Evolutionary conservation across 2,329 filamentous ascomycete species (phyloP).

Genomic region (Fusarium lateritium): DNA sequence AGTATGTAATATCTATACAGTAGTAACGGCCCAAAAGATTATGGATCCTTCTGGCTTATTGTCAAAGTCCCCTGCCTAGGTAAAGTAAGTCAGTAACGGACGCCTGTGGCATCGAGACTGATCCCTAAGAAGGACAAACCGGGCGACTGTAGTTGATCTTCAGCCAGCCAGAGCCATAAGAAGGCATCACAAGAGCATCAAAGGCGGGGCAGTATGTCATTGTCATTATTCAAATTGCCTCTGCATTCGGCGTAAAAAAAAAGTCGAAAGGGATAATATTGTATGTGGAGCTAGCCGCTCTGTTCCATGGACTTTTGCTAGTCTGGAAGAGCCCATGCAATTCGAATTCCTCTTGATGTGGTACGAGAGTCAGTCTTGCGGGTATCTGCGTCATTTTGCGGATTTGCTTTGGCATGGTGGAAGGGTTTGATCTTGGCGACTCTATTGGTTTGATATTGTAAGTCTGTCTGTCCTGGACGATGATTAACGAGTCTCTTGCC

Average conservation of each 20-base stretch:
- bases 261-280: conserved; percentile 6
- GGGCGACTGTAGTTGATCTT: conserved; percentile 19
- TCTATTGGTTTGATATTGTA: conserved; percentile 12
- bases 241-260: conserved; percentile 15
- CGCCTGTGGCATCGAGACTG: not conserved
- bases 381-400: conserved; percentile 28
- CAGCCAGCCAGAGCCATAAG: conserved; percentile 41
- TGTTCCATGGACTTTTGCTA: conserved; percentile 29
- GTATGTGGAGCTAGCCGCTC: conserved; percentile 8
- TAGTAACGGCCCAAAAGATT: conserved; percentile 9
- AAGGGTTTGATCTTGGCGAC: conserved; percentile 2
- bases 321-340: conserved; percentile 20
- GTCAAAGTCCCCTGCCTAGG: conserved; percentile 5
- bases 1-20: conserved; percentile 1
- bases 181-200: conserved; percentile 27
- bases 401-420: conserved; percentile 9
- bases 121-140: conserved; percentile 11
- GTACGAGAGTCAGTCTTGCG: conserved; percentile 2
- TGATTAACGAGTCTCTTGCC: conserved; percentile 1
- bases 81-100: conserved; percentile 10
- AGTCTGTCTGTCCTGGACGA: conserved; percentile 7
- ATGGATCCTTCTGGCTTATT: conserved; percentile 15
- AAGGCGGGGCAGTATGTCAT: conserved; percentile 27
- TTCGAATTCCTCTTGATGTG: conserved; percentile 10
- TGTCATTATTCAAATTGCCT: conserved; percentile 18